Percentiles rank a stretch among this genome's conserved stretches.
phyloP scores from a whole-genome alignment of 192 early-diverging fungal genomes.

The Linnemannia schmuckeri region DNA sequence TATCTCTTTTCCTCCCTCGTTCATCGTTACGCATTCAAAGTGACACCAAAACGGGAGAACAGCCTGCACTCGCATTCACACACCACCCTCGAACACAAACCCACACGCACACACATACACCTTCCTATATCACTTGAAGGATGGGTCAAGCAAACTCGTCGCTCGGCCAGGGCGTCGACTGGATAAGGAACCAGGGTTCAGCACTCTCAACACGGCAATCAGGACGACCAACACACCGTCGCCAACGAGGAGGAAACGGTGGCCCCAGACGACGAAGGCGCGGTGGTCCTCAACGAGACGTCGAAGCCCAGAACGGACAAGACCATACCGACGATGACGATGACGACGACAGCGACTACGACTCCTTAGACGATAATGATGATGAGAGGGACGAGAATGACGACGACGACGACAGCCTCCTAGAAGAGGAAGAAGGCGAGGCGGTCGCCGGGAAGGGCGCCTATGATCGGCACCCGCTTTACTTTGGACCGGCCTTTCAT shows the following conservation, averaged over 20 bases:
- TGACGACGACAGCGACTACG: constrained; percentile 17
- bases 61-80: not conserved
- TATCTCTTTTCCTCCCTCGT: not conserved
- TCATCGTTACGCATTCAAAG: not conserved
- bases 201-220: not conserved
- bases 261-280: constrained; percentile 13
- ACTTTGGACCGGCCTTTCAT: constrained; percentile 52
- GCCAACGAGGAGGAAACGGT: not conserved
- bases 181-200: constrained; percentile 29
- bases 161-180: constrained; percentile 25
- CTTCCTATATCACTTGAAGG: not conserved
- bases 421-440: constrained; percentile 7
- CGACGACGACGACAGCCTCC: constrained; percentile 31
- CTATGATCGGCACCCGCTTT: constrained; percentile 42
- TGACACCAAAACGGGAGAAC: not conserved
- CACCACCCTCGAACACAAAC: not conserved
- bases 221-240: not conserved
- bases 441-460: not conserved
- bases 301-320: constrained; percentile 23
- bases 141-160: constrained; percentile 52
- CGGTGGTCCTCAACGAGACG: constrained; percentile 13
- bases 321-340: not conserved
- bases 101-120: not conserved
- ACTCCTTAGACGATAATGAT: constrained; percentile 20
- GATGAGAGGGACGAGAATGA: not conserved